Evolutionary conservation across 768 basidiomycete species (phyloP), one percentile per base, ranked within the genome.

Genomic region (Hericium rajendrae): DNA sequence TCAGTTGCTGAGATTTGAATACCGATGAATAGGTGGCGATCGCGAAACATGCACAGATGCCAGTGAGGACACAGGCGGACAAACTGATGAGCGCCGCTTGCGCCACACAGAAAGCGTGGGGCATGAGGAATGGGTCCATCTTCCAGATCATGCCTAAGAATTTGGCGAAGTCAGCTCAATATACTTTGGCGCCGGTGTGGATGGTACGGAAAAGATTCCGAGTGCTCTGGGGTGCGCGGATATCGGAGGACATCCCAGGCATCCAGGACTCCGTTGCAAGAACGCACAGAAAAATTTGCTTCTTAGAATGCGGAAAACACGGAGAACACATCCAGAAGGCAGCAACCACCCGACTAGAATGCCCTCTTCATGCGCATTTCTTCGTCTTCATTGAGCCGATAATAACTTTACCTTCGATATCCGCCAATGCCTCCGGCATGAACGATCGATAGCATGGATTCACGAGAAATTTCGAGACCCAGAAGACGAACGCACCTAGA

Each of bases 71-170:
- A 20, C 63, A 56, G 62, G 66, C 66, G 32, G 59, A 60, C 12
- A 65, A 48, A 26, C 59, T 59, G 8, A 63, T 58, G 39, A 65
- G 48, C 24, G 62, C 48, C 26, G 64, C 38, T 48, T 61, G 64
- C 20, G 59, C 62, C 38, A 79, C 68, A 63, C 85, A 86, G 60
- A 87, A 86, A 28, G 65, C 61, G 38, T 65, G 69, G 9, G 84
- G 81, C 83, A 87, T 87, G 18, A 58, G 64, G 51, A 70, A 72
- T 0, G 85, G 82, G 60, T 82, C 72, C 85, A 87, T 86, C 53
- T 70, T 67, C 75, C 81, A 85, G 13, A 82, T 73, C 69, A 86
- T 76, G 11, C 85, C 85, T 86, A 32, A 51, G 22, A 32, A 32
- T 32, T 32, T 10, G 32, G 6, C 20, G 40, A 32, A 32, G 9